Evolutionary conservation across 345 rosid genomes (phyloP).

Genomic region (Nasturtium officinale): DNA sequence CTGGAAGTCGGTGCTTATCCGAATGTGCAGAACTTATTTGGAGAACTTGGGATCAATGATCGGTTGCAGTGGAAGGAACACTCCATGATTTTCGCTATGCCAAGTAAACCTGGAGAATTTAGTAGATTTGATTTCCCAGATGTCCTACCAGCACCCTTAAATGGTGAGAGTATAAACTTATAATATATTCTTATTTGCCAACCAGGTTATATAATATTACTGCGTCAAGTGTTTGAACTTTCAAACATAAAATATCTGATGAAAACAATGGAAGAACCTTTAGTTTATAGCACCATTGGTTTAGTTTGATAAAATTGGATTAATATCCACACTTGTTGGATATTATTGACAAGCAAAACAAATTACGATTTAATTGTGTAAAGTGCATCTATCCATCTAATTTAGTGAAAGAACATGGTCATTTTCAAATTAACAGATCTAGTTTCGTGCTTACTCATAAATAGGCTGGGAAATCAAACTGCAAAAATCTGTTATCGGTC

Average conservation of each 20-base stretch:
- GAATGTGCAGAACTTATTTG: constrained; percentile 86
- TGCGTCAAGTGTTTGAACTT: background rate
- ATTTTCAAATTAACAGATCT: background rate
- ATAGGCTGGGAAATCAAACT: constrained; percentile 6
- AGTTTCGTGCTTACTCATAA: background rate
- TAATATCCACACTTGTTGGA: background rate
- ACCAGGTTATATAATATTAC: constrained; percentile 5
- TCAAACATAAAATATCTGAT: background rate
- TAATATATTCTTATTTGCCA: background rate
- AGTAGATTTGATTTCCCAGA: constrained; percentile 96
- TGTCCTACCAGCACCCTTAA: constrained; percentile 81
- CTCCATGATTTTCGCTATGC: constrained; percentile 98
- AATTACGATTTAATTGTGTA: background rate
- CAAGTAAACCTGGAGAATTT: constrained; percentile 92
- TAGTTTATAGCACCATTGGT: background rate
- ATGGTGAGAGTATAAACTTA: constrained; percentile 56
- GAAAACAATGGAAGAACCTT: background rate
- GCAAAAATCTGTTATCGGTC: background rate
- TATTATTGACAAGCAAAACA: background rate
- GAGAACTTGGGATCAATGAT: constrained; percentile 89
- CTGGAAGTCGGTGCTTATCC: constrained; percentile 92
- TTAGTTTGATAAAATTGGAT: background rate
- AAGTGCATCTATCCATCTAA: constrained; percentile 3
- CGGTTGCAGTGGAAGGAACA: constrained; percentile 98
- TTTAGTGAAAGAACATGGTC: background rate